These are phyloP conservation scores for Lactarius pseudohatsudake DNA, from an alignment of 768 basidiomycete species.

Conservation along the genomic window DNA sequence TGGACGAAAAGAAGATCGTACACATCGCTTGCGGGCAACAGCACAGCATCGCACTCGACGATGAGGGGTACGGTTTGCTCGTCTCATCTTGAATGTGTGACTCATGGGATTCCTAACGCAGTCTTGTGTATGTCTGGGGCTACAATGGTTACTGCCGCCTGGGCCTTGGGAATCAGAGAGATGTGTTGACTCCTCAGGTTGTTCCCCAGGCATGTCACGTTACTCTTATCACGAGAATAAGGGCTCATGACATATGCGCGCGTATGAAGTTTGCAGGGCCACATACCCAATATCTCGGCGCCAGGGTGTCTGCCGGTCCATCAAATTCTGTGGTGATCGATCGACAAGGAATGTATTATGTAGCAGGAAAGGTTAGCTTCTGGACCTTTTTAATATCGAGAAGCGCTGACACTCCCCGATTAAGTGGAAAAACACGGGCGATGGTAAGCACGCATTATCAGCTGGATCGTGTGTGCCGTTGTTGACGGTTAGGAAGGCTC, in stretches of 20 bases:
- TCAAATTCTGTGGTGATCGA: slow-evolving; percentile 84
- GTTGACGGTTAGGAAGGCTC: slow-evolving; percentile 55
- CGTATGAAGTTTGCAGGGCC: slow-evolving; percentile 67
- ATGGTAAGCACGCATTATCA: slow-evolving; percentile 50
- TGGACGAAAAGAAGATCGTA: slow-evolving; percentile 75
- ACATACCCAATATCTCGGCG: slow-evolving; percentile 60
- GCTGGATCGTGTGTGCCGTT: neutral
- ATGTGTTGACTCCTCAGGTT: slow-evolving; percentile 73
- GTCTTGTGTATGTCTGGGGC: slow-evolving; percentile 82
- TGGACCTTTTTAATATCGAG: neutral
- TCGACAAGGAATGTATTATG: slow-evolving; percentile 82
- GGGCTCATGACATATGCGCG: slow-evolving; percentile 5
- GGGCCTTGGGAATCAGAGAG: slow-evolving; percentile 84
- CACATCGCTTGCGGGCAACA: slow-evolving; percentile 86
- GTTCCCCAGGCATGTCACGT: slow-evolving; percentile 65
- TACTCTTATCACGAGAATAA: neutral
- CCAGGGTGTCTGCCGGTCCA: slow-evolving; percentile 72
- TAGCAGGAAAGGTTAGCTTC: slow-evolving; percentile 68
- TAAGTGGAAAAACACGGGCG: slow-evolving; percentile 94
- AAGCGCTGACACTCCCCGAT: slow-evolving; percentile 14
- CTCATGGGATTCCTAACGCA: slow-evolving; percentile 34
- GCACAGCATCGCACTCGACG: slow-evolving; percentile 80
- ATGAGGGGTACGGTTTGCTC: slow-evolving; percentile 55
- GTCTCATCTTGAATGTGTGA: neutral
- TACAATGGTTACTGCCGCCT: slow-evolving; percentile 91